A percentile compares a stretch with the other conserved stretches of the same genome.
Evolutionary conservation across 1,284 basidiomycete species (phyloP).

Genomic region (Heterobasidion annosum): DNA sequence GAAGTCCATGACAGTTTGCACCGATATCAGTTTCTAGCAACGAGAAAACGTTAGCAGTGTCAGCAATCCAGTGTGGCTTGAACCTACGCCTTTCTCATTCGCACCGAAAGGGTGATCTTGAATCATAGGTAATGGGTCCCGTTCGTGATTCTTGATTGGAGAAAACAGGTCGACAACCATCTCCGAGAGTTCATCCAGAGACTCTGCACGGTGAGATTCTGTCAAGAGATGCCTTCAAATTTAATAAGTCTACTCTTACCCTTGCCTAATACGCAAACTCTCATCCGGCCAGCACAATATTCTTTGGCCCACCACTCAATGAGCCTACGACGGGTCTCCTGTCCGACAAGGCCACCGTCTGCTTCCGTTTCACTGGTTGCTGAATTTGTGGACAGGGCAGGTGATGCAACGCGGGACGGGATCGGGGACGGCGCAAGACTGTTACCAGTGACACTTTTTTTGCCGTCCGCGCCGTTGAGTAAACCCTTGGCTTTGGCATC

Average conservation of each 20-base stretch:
- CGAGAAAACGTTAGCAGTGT: conserved; percentile 5
- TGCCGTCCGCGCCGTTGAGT: not conserved
- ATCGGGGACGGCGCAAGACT: conserved; percentile 34
- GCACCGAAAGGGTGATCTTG: conserved; percentile 71
- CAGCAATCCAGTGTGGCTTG: not conserved
- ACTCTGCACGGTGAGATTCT: conserved; percentile 38
- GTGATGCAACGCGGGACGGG: conserved; percentile 52
- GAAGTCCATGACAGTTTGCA: conserved; percentile 88
- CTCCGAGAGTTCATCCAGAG: conserved; percentile 70
- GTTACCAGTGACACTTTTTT: not conserved
- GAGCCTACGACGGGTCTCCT: conserved; percentile 85
- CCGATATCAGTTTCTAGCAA: conserved; percentile 69
- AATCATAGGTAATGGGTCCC: conserved; percentile 61
- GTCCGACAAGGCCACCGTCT: conserved; percentile 70
- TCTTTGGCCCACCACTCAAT: conserved; percentile 94
- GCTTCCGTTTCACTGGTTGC: conserved; percentile 48
- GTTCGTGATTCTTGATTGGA: conserved; percentile 62
- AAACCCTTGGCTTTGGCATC: conserved; percentile 35
- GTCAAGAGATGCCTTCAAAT: conserved; percentile 1
- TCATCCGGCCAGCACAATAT: conserved; percentile 95
- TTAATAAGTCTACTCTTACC: conserved; percentile 32
- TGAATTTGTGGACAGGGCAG: conserved; percentile 49
- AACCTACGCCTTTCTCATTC: conserved; percentile 70
- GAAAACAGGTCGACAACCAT: conserved; percentile 74
- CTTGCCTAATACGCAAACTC: conserved; percentile 84